Base-by-base conservation (phyloP, 345 rosid genomes). In the Gossypium longicalyx region DNA sequence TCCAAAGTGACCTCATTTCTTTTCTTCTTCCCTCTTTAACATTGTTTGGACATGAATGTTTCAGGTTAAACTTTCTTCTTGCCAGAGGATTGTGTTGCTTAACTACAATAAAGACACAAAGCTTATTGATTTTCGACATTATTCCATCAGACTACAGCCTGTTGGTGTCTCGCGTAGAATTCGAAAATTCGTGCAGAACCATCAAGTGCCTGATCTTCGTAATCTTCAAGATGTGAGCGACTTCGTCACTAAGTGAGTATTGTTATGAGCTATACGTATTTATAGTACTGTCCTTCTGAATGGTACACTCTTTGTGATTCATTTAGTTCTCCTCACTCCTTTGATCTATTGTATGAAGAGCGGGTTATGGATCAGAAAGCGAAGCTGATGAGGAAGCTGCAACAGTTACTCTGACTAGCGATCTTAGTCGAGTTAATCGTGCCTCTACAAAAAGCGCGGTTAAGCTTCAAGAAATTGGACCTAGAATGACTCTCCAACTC, bases 361-460 rank as follows among this genome's bases (percentile, higher is more conserved):
- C 88, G 79, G 97, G 97, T 73, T 91, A 91, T 43, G 99, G 94
- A 76, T 91, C 97, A 78, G 99, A 93, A 86, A 96, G 98, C 73
- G 98, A 96, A 86, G 92, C 84, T 57, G 98, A 93, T 72, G 97
- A 90, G 70, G 99, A 96, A 80, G 97, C 97, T 7, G 97, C 99
- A 9, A 89, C 87, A 2, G 97, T 96, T 82, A 90, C 93, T 66
- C 74, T 93, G 82, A 75, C 84, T 15, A 85, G 89, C 79, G 91
- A 93, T 83, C 83, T 91, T 62, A 91, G 95, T 70, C 80, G 98
- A 79, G 92, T 86, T 52, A 93, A 90, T 65, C 83, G 76, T 51
- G 90, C 93, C 29, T 81, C 93, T 9, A 80, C 91, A 12, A 91
- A 91, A 82, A 88, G 97, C 67, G 97, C 95, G 19, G 92, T 90